phyloP scores from a whole-genome alignment of 148 eudicot species.

The Fagopyrum esculentum region DNA sequence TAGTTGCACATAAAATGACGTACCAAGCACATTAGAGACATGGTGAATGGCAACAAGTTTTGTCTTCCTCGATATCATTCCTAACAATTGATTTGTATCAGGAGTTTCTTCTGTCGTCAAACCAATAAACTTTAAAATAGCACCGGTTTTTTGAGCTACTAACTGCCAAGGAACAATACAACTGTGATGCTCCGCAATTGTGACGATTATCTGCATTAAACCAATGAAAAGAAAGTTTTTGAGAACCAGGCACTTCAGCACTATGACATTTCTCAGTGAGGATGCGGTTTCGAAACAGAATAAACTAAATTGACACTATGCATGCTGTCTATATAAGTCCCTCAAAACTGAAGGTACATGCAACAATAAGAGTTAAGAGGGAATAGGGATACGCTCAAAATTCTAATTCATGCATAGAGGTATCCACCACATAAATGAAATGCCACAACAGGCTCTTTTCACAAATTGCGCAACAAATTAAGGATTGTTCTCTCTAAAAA shows the following conservation, averaged over 20 bases:
- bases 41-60: conserved; percentile 86
- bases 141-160: conserved; percentile 83
- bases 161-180: conserved; percentile 97
- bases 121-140: conserved; percentile 57
- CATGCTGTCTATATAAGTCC: background rate
- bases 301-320: background rate
- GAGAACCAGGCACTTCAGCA: background rate
- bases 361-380: background rate
- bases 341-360: background rate
- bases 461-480: background rate
- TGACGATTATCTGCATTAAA: conserved; percentile 57
- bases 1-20: conserved; percentile 11
- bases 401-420: background rate
- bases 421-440: conserved; percentile 1
- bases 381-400: background rate
- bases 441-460: background rate
- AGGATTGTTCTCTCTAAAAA: background rate
- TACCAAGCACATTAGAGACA: conserved; percentile 86
- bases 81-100: conserved; percentile 47
- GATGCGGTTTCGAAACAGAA: background rate
- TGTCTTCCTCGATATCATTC: conserved; percentile 60
- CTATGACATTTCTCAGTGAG: background rate
- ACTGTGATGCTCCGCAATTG: conserved; percentile 96
- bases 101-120: conserved; percentile 79
- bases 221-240: background rate